Base-by-base conservation (phyloP, 768 basidiomycete genomes). In the Mycena rosella region DNA sequence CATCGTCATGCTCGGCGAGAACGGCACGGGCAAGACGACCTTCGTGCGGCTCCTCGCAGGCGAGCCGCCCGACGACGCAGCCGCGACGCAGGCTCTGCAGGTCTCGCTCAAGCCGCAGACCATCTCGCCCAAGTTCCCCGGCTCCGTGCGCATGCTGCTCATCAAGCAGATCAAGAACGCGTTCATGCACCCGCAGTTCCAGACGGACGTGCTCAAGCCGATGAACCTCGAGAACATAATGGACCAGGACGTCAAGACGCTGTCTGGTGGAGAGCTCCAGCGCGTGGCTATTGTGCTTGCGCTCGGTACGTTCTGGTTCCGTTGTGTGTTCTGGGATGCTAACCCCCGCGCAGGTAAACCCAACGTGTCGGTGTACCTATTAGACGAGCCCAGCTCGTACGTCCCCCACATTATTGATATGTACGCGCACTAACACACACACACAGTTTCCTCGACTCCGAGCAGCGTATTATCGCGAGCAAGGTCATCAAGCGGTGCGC, bases 181-280 rank as follows among this genome's bases (percentile, higher is more conserved):
- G 32, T 98, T 98, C 82, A 97, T 99, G 96, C 96, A 98, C 78
- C 93, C 96, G n/a, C 98, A 99, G 80, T 99, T 99, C 92, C 94
- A 97, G 79, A 94, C 93, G 45, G 98, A 99, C 76, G 98, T 99
- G 49, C 81, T 99, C 68, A 99, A 99, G 82, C 97, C 97, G 27
- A 98, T 99, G 97, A 94, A 82, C 77, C 79, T 99, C 74, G 98
- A 99, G 45, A 87, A 89, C 62, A 91, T 99, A 69, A 91, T 99
- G 84, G 98, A 99, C 78, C 96, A 99, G 81, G 96, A 98, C 40
- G 98, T 99, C 24, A 96, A 96, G 85, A 99, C 97, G 26, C 82
- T 99, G 22, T 99, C 98, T 20, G 98, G 98, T 84, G 98, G 97
- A 85, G 98, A 99, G 80, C 80, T 99, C 72, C 98, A 99, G 80